phyloP scores from a whole-genome alignment of 2,329 filamentous ascomycete species.

The Diplodia mutila region DNA sequence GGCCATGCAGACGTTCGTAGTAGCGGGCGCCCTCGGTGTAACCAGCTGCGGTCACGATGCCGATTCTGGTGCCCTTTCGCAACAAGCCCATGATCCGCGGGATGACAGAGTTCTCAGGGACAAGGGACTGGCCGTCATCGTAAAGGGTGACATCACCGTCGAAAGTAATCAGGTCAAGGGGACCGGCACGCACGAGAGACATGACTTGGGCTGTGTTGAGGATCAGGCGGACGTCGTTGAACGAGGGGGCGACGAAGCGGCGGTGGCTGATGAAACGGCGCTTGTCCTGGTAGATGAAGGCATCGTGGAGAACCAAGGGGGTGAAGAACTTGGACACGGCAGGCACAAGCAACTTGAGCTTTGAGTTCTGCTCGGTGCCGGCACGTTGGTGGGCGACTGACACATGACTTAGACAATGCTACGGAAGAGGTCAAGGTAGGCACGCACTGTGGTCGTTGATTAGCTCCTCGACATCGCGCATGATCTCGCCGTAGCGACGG shows the following conservation, averaged over 20 bases:
- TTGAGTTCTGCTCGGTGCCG: conserved; percentile 72
- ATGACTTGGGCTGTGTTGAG: conserved; percentile 95
- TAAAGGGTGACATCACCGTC: conserved; percentile 98
- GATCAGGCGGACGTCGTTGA: conserved; percentile 92
- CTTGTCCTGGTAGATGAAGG: conserved; percentile 87
- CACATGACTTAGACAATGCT: conserved; percentile 15
- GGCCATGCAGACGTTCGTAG: conserved; percentile 81
- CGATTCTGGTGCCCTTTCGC: conserved; percentile 76
- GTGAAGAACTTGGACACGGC: conserved; percentile 95
- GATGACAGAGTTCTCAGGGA: conserved; percentile 77
- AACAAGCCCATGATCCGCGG: conserved; percentile 70
- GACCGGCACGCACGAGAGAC: conserved; percentile 75
- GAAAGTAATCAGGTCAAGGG: conserved; percentile 86
- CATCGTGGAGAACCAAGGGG: conserved; percentile 79
- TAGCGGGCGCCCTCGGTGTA: conserved; percentile 89
- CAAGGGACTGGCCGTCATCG: conserved; percentile 75
- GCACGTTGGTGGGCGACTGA: conserved; percentile 72
- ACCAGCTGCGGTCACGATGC: conserved; percentile 94
- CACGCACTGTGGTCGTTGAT: conserved; percentile 84
- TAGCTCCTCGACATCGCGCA: conserved; percentile 88
- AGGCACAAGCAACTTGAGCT: conserved; percentile 89
- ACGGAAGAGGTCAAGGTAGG: not conserved
- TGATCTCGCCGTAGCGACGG: conserved; percentile 89
- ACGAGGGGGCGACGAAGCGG: conserved; percentile 91
- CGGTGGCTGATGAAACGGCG: conserved; percentile 86